Evolutionary conservation across 73 alveolate species (phyloP).

Genomic region (Breviolum minutum): DNA sequence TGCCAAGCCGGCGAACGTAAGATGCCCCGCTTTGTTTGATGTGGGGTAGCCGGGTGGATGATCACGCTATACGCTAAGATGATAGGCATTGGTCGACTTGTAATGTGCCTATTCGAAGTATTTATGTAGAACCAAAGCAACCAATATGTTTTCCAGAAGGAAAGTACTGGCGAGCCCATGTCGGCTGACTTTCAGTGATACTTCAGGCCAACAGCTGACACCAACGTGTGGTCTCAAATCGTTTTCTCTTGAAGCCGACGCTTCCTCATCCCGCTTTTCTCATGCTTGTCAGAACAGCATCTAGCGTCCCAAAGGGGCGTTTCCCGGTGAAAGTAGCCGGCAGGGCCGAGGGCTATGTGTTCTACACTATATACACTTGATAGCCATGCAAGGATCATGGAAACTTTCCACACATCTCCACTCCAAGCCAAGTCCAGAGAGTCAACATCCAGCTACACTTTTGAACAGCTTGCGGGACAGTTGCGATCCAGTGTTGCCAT

Average conservation of each 20-base stretch:
- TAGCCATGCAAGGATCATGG: no score
- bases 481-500: not conserved
- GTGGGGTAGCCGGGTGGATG: no score
- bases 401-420: no score
- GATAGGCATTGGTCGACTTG: no score
- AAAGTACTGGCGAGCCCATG: no score
- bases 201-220: not conserved
- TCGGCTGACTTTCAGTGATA: not conserved
- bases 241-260: no score
- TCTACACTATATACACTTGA: not conserved
- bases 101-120: no score
- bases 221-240: no score
- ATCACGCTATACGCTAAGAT: no score
- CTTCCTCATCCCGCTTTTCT: not conserved
- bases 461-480: not conserved
- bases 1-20: constrained; percentile 42
- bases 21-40: not conserved
- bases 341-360: not conserved
- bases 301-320: constrained; percentile 31
- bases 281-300: not conserved
- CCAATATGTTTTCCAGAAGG: no score
- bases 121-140: no score
- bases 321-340: not conserved
- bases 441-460: not conserved
- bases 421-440: not conserved